These are phyloP conservation scores for Lagenaria siceraria DNA, from an alignment of 306 rosid species.

Conservation along the genomic window DNA sequence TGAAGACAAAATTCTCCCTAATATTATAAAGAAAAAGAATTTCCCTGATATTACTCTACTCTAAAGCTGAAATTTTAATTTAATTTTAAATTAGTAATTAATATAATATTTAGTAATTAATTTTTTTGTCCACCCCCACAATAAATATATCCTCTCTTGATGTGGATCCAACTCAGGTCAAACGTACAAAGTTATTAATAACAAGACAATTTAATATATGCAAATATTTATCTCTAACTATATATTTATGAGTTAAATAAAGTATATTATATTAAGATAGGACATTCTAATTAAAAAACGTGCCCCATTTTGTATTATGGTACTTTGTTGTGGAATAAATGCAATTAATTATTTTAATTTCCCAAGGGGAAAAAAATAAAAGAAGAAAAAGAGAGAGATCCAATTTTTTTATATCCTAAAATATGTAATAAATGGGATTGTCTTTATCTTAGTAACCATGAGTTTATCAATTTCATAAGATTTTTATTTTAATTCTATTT, in stretches of 20 bases:
- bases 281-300: slow-evolving; percentile 10
- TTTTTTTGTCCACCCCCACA: background rate
- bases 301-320: slow-evolving; percentile 3
- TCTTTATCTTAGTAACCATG: background rate
- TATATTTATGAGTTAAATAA: background rate
- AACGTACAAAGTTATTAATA: background rate
- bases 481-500: background rate
- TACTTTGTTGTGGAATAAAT: background rate
- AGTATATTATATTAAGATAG: background rate
- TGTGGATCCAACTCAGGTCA: slow-evolving; percentile 9
- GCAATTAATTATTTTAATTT: background rate
- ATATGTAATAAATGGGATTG: background rate
- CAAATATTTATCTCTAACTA: slow-evolving; percentile 1
- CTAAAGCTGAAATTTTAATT: background rate
- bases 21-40: background rate
- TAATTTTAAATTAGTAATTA: background rate
- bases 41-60: background rate
- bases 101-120: background rate
- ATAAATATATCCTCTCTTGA: background rate
- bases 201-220: background rate
- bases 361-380: background rate
- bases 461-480: background rate
- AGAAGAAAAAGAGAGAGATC: background rate
- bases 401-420: background rate
- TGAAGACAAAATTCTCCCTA: background rate